A percentile compares a stretch with the other conserved stretches of the same genome.
Evolutionary conservation across 306 rosid species (phyloP).

Genomic region (Lathyrus oleraceus): DNA sequence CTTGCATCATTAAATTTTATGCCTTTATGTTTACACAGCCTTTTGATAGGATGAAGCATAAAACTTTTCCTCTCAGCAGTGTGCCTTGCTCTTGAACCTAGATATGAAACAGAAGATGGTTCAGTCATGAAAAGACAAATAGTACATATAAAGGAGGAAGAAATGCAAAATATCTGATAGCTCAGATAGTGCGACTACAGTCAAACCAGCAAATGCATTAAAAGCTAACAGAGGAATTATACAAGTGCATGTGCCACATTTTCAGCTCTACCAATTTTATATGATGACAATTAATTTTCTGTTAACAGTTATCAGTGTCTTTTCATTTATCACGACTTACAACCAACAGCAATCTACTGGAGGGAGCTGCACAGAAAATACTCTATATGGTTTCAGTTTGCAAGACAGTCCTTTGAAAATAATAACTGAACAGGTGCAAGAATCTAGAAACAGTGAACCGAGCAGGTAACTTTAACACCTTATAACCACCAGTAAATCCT

Average conservation of each 20-base stretch:
- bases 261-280: not conserved
- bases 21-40: constrained; percentile 47
- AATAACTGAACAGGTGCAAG: constrained; percentile 9
- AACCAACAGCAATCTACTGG: constrained; percentile 16
- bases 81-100: constrained; percentile 55
- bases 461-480: not conserved
- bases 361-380: constrained; percentile 18
- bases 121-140: constrained; percentile 14
- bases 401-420: constrained; percentile 28
- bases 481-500: constrained; percentile 4
- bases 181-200: constrained; percentile 27
- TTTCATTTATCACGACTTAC: constrained; percentile 19
- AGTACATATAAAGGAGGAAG: constrained; percentile 17
- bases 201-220: constrained; percentile 33
- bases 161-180: constrained; percentile 18
- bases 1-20: constrained; percentile 43
- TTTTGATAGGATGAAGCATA: constrained; percentile 52
- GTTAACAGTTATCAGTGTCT: not conserved
- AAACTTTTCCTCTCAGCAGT: constrained; percentile 42
- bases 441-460: constrained; percentile 19
- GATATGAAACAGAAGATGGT: constrained; percentile 29
- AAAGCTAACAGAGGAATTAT: constrained; percentile 21
- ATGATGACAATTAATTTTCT: constrained; percentile 7
- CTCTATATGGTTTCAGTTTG: constrained; percentile 10
- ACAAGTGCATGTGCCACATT: constrained; percentile 14